Percentiles rank a stretch among this genome's conserved stretches.
Conservation (phyloP, 306 rosid species). For the Pyrus communis region DNA sequence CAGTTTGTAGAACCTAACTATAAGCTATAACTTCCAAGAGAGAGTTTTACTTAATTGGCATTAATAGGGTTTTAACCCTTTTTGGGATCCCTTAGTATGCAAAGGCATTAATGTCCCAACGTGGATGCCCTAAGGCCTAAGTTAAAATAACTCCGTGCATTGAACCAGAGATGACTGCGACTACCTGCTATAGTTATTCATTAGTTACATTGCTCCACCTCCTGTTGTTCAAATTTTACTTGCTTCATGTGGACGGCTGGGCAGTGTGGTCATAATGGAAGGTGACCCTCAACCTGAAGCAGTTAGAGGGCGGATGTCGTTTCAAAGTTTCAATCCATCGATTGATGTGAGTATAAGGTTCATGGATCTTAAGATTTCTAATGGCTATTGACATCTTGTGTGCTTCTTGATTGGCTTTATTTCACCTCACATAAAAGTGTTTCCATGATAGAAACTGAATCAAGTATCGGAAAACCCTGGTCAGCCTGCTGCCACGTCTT, state of each 20-base stretch:
- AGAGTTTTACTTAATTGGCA: background rate
- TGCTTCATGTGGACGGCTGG: background rate
- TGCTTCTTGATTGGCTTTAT: constrained; percentile 3
- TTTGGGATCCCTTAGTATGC: background rate
- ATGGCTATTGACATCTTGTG: constrained; percentile 1
- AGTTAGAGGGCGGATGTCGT: constrained; percentile 73
- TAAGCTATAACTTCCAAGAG: background rate
- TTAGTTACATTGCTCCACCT: background rate
- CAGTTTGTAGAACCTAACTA: background rate
- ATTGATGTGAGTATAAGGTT: constrained; percentile 77
- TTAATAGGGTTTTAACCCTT: background rate
- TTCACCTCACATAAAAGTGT: constrained; percentile 29
- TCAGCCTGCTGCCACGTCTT: constrained; percentile 37
- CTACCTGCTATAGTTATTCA: background rate
- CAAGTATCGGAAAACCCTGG: constrained; percentile 41
- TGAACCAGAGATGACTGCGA: background rate
- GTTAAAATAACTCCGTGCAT: background rate
- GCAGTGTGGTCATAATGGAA: constrained; percentile 74
- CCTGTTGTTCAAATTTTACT: background rate
- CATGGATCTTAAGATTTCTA: constrained; percentile 12
- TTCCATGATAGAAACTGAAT: constrained; percentile 62
- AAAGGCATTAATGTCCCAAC: background rate
- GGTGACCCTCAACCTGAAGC: constrained; percentile 92
- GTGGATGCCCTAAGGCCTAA: background rate
- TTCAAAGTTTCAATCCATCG: constrained; percentile 74